phyloP scores from a whole-genome alignment of 148 eudicot genomes.

The Oxyria digyna region DNA sequence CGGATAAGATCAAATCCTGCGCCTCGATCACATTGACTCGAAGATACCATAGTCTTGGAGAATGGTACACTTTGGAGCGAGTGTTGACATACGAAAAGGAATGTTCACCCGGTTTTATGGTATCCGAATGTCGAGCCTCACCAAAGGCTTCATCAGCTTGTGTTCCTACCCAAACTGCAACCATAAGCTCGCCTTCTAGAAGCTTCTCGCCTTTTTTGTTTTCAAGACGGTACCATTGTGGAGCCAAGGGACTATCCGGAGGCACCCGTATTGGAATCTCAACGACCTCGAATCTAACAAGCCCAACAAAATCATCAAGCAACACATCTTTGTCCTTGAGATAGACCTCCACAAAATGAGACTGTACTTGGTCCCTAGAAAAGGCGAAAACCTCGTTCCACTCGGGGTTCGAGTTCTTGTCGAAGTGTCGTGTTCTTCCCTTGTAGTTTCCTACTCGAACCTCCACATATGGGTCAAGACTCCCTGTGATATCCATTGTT shows the following conservation, averaged over 20 bases:
- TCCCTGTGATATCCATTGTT: conserved; percentile 44
- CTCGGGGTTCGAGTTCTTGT: conserved; percentile 41
- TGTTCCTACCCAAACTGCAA: conserved; percentile 62
- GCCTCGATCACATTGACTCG: conserved; percentile 66
- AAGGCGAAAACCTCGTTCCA: conserved; percentile 68
- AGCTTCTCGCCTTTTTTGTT: conserved; percentile 40
- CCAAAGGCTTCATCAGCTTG: conserved; percentile 69
- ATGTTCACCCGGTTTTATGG: conserved; percentile 33
- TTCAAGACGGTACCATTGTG: conserved; percentile 56
- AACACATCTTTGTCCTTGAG: conserved; percentile 52
- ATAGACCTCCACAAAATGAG: conserved; percentile 38
- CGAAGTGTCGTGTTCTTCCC: conserved; percentile 45
- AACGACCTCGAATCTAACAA: conserved; percentile 40
- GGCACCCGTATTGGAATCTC: conserved; percentile 60
- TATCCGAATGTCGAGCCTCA: conserved; percentile 67
- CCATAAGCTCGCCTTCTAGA: conserved; percentile 50
- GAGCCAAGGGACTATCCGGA: conserved; percentile 65
- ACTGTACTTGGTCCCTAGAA: conserved; percentile 47
- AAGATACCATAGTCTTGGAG: conserved; percentile 57
- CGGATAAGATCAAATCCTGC: conserved; percentile 46
- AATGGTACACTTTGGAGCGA: conserved; percentile 59
- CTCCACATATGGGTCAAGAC: conserved; percentile 56
- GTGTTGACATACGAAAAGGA: conserved; percentile 23
- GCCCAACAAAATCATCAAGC: conserved; percentile 51
- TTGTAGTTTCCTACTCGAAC: conserved; percentile 49